These are phyloP conservation scores for Chaetomium tenue DNA, from an alignment of 495 filamentous ascomycete species.

Conservation along the genomic window DNA sequence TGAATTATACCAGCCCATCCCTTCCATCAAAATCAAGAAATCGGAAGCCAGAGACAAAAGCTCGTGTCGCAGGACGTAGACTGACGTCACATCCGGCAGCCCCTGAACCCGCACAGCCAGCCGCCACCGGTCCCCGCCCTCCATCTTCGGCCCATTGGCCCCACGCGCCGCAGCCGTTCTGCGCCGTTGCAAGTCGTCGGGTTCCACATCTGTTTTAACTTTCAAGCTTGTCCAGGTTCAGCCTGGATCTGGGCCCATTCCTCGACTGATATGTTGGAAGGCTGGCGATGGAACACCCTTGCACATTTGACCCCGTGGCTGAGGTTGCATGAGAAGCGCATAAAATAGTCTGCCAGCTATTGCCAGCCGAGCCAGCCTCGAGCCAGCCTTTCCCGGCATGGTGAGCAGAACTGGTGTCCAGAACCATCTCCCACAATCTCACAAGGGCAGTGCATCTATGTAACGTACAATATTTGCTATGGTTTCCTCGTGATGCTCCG, in stretches of 20 bases:
- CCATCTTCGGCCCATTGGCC: conserved; percentile 3
- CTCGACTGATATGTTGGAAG: too few species aligned
- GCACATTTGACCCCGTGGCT: too few species aligned
- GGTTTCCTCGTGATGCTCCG: background rate
- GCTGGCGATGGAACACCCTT: too few species aligned
- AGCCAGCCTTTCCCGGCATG: too few species aligned
- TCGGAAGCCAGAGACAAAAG: background rate
- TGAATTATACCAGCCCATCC: background rate
- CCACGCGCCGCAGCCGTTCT: conserved; percentile 8
- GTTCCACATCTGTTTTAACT: background rate
- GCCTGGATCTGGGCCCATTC: too few species aligned
- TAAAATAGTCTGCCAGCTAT: too few species aligned
- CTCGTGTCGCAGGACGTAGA: conserved; percentile 15
- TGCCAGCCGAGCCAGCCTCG: too few species aligned
- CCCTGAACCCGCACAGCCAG: conserved; percentile 3
- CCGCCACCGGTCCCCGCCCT: conserved; percentile 17
- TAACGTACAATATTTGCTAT: background rate
- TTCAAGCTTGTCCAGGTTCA: background rate
- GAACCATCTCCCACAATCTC: background rate
- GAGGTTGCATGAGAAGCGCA: too few species aligned
- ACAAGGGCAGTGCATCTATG: too few species aligned
- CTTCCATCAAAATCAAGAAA: conserved; percentile 20
- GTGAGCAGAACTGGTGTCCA: background rate
- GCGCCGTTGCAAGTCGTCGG: background rate
- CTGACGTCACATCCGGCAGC: conserved; percentile 26